These are phyloP conservation scores for Fusarium veterinarium DNA, from an alignment of 2,329 filamentous ascomycete species.

Conservation along the genomic window DNA sequence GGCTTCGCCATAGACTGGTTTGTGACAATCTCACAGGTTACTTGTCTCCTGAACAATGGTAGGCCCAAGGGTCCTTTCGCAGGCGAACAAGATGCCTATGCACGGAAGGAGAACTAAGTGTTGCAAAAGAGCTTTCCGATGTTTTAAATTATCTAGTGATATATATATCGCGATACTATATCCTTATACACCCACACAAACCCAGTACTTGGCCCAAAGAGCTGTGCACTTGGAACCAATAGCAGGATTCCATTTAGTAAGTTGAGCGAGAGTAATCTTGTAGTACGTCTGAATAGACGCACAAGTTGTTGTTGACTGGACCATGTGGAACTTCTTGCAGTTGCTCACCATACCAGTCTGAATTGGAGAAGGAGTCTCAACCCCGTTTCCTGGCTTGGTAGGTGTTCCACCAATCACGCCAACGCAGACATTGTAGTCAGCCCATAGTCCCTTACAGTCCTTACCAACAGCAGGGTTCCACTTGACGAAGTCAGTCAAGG, in stretches of 20 bases:
- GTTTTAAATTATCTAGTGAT: too few relatives aligned
- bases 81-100: too few relatives aligned
- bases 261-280: background rate
- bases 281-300: background rate
- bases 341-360: background rate
- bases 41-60: too few relatives aligned
- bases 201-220: background rate
- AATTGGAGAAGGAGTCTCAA: background rate
- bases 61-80: too few relatives aligned
- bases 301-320: background rate
- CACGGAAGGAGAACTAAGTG: too few relatives aligned
- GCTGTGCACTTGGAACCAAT: background rate
- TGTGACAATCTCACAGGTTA: too few relatives aligned
- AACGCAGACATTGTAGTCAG: constrained; percentile 9
- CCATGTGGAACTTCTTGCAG: background rate
- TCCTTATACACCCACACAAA: background rate
- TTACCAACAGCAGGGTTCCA: background rate
- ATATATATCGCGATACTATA: too few relatives aligned
- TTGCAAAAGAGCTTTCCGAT: too few relatives aligned
- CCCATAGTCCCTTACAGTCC: background rate
- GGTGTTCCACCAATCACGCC: constrained; percentile 7
- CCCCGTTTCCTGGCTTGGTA: background rate
- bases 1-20: too few relatives aligned
- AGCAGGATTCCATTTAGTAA: background rate
- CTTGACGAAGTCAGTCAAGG: background rate